These are phyloP conservation scores for Cadophora malorum DNA, from an alignment of 2,329 filamentous ascomycete species.

Conservation along the genomic window DNA sequence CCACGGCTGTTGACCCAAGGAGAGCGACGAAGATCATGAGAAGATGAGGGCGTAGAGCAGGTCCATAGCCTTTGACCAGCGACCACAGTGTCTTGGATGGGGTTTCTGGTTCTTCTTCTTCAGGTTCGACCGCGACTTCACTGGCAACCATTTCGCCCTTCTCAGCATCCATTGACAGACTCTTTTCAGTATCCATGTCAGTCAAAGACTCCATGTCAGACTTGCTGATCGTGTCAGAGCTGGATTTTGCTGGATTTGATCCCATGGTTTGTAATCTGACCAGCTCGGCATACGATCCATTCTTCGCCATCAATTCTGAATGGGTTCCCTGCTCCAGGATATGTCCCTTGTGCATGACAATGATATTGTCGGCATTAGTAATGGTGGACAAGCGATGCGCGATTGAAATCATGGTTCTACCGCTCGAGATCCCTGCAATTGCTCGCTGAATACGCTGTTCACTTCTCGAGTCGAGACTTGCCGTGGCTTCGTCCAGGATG, in stretches of 20 bases:
- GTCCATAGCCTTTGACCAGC: conserved; percentile 26
- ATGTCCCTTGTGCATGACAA: conserved; percentile 76
- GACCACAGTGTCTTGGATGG: conserved; percentile 31
- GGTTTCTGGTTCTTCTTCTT: conserved; percentile 29
- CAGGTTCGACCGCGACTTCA: conserved; percentile 15
- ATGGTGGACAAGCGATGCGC: conserved; percentile 90
- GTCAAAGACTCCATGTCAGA: conserved; percentile 26
- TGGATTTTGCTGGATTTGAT: conserved; percentile 29
- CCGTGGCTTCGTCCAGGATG: conserved; percentile 66
- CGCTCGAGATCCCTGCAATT: conserved; percentile 77
- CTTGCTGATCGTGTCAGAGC: conserved; percentile 25
- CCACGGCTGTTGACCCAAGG: conserved; percentile 59
- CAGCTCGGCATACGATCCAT: conserved; percentile 55
- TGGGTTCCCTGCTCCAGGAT: conserved; percentile 81
- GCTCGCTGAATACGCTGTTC: conserved; percentile 90
- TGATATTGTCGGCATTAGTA: conserved; percentile 86
- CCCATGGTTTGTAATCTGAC: conserved; percentile 48
- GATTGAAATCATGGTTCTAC: conserved; percentile 90
- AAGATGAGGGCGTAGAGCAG: conserved; percentile 25
- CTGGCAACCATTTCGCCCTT: not conserved
- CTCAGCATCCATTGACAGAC: not conserved
- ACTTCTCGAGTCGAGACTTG: conserved; percentile 79
- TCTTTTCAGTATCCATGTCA: conserved; percentile 27
- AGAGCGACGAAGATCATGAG: conserved; percentile 46
- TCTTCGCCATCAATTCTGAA: conserved; percentile 67